These are phyloP conservation scores for Exobasidium cylindrosporum DNA, from an alignment of 1,284 basidiomycete genomes.

Conservation along the genomic window DNA sequence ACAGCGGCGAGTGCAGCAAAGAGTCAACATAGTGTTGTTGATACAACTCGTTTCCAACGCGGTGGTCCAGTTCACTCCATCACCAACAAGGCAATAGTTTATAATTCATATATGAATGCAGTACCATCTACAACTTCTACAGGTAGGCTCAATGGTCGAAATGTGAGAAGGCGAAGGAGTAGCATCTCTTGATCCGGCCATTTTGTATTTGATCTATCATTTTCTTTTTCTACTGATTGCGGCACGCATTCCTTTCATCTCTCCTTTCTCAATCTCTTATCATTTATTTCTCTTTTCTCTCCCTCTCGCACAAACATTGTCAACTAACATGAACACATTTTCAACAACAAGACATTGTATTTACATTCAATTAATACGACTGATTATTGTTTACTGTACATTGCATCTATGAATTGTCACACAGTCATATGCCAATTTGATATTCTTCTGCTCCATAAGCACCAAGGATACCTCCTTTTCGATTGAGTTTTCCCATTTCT, in stretches of 20 bases:
- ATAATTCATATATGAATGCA: too few species aligned
- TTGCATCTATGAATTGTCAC: too few species aligned
- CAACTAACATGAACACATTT: too few species aligned
- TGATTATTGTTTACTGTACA: too few species aligned
- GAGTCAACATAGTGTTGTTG: not conserved
- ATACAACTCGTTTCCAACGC: constrained; percentile 1
- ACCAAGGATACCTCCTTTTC: constrained; percentile 75
- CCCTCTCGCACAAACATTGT: too few species aligned
- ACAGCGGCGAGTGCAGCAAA: constrained; percentile 7
- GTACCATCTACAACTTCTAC: not conserved
- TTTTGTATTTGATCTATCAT: not conserved
- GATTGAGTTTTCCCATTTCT: constrained; percentile 74
- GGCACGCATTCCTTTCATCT: not conserved
- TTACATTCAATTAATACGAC: too few species aligned
- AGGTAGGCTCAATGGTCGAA: constrained; percentile 8
- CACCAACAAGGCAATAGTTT: not conserved
- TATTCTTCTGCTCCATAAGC: constrained; percentile 60
- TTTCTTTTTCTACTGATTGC: not conserved
- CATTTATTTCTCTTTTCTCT: not conserved
- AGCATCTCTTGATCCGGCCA: constrained; percentile 7
- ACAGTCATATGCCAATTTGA: constrained; percentile 36
- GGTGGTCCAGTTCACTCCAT: not conserved
- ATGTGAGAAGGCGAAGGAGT: constrained; percentile 15
- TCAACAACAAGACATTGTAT: too few species aligned
- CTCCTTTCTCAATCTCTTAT: not conserved